Evolutionary conservation across 2,329 filamentous ascomycete species (phyloP).

Genomic region (Claviceps sp.): DNA sequence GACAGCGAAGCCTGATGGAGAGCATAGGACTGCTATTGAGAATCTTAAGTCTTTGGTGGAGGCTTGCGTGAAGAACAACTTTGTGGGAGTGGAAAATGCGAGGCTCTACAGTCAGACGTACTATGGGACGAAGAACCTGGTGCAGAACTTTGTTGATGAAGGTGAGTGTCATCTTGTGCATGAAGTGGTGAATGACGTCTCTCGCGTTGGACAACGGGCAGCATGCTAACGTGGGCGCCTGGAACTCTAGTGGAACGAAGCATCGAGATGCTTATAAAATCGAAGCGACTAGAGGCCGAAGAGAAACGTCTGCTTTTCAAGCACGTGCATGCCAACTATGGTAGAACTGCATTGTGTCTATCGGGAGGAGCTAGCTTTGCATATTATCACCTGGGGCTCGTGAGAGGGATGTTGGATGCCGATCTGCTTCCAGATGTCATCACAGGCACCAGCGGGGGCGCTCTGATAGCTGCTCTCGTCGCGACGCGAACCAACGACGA

Average conservation of each 20-base stretch:
- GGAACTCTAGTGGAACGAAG: constrained; percentile 42
- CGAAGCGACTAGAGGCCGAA: constrained; percentile 51
- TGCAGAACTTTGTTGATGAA: constrained; percentile 84
- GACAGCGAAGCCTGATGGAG: constrained; percentile 12
- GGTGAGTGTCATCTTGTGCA: constrained; percentile 26
- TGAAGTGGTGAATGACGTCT: not conserved
- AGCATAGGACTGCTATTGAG: constrained; percentile 43
- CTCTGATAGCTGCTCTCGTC: constrained; percentile 74
- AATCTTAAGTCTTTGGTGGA: constrained; percentile 69
- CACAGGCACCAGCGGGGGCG: constrained; percentile 89
- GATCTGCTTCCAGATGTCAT: constrained; percentile 83
- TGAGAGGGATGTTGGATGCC: constrained; percentile 79
- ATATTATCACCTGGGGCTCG: constrained; percentile 91
- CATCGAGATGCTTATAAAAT: constrained; percentile 55
- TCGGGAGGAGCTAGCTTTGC: constrained; percentile 91
- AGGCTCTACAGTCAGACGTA: constrained; percentile 96
- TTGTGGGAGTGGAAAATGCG: constrained; percentile 86
- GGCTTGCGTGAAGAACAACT: constrained; percentile 94
- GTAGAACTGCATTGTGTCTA: constrained; percentile 81
- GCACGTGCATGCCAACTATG: constrained; percentile 79
- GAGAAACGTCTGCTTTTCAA: constrained; percentile 77
- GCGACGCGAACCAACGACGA: constrained; percentile 88
- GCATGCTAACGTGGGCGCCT: not conserved
- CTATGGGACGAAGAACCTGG: constrained; percentile 89
- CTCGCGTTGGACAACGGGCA: not conserved